phyloP scores from a whole-genome alignment of 75 land plant genomes.

The Cupressus sempervirens region DNA sequence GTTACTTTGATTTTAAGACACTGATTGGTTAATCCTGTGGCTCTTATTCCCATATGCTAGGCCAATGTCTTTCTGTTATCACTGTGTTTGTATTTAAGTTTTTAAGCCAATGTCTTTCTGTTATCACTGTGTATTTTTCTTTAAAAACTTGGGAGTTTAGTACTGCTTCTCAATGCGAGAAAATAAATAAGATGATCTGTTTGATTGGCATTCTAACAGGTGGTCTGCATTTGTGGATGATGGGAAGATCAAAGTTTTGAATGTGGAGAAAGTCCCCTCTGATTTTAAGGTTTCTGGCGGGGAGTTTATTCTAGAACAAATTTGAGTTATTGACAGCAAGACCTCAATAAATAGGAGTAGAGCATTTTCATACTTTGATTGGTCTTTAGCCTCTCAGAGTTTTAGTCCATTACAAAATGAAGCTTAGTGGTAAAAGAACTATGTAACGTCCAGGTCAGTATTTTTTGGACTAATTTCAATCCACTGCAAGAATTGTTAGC shows the following conservation, averaged over 20 bases:
- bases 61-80: neutral
- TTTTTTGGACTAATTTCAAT: neutral
- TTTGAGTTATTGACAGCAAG: conserved; percentile 23
- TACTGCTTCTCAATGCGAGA: neutral
- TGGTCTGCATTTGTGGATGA: conserved; percentile 95
- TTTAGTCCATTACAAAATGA: neutral
- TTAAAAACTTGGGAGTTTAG: neutral
- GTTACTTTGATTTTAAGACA: neutral
- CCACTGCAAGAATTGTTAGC: neutral
- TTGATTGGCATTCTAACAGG: conserved; percentile 25
- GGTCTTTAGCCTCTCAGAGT: neutral
- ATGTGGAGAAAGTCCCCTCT: conserved; percentile 86
- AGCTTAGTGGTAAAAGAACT: neutral
- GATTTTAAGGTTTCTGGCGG: conserved; percentile 89
- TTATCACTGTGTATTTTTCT: neutral
- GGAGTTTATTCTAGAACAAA: conserved; percentile 66
- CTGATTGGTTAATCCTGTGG: neutral
- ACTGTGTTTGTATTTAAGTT: neutral
- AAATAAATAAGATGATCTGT: neutral
- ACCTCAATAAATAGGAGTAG: neutral
- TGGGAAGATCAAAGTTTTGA: conserved; percentile 74
- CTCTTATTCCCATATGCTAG: neutral
- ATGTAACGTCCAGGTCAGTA: neutral
- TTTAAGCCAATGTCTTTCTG: neutral
- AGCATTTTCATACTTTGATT: neutral